These are phyloP conservation scores for Puccinia sorghi DNA, from an alignment of 1,284 basidiomycete genomes.

Conservation along the genomic window DNA sequence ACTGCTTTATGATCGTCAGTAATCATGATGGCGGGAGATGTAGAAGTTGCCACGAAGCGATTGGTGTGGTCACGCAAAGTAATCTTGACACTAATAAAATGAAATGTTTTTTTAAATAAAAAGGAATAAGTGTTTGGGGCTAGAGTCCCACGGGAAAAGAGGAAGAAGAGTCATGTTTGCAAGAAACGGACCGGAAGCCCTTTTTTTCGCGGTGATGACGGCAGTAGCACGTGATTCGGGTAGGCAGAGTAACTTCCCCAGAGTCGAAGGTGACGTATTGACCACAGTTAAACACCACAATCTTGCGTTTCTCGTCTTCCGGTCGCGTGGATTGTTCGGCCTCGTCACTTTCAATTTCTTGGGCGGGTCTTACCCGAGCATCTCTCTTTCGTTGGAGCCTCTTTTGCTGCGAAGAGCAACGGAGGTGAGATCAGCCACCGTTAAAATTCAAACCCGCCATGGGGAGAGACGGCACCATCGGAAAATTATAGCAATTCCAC, in stretches of 20 bases:
- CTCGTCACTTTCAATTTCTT: slow-evolving; percentile 50
- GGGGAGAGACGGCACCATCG: not conserved
- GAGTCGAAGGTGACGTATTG: slow-evolving; percentile 85
- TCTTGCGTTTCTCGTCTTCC: slow-evolving; percentile 64
- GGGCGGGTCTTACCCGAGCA: slow-evolving; percentile 48
- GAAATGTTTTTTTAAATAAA: not conserved
- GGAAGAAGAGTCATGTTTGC: not conserved
- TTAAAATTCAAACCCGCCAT: too few relatives aligned
- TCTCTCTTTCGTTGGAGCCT: slow-evolving; percentile 47
- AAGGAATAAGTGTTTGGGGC: too few relatives aligned
- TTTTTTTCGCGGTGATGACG: slow-evolving; percentile 97
- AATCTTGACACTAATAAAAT: slow-evolving; percentile 71
- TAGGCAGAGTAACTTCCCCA: slow-evolving; percentile 83
- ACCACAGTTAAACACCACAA: slow-evolving; percentile 93
- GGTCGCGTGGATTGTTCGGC: slow-evolving; percentile 41
- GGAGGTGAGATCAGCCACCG: too few relatives aligned
- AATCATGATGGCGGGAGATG: slow-evolving; percentile 93
- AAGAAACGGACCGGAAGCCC: slow-evolving; percentile 69
- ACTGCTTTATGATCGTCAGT: slow-evolving; percentile 95
- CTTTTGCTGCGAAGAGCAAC: slow-evolving; percentile 47
- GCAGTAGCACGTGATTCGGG: slow-evolving; percentile 97
- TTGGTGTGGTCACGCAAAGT: slow-evolving; percentile 79
- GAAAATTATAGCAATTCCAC: not conserved
- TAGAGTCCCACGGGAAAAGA: slow-evolving; percentile 4
- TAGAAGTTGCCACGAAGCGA: slow-evolving; percentile 77